Percentiles rank a stretch among this genome's conserved stretches.
Conservation (phyloP, 2,329 filamentous ascomycete genomes). For the Arthrinium puccinioides region DNA sequence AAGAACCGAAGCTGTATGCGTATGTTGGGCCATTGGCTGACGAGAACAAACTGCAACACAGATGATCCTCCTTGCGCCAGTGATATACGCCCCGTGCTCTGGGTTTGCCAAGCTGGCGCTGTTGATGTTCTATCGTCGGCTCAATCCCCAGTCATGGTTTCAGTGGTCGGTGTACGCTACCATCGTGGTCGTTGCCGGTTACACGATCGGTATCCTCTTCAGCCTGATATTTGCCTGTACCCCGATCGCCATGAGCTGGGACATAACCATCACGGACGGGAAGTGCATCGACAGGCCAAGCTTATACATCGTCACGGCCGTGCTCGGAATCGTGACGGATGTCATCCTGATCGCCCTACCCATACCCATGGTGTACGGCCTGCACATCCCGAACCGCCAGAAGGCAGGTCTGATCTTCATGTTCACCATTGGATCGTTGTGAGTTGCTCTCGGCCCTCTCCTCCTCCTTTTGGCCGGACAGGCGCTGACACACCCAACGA, state of each 20-base stretch:
- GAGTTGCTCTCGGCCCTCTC: slow-evolving; percentile 1
- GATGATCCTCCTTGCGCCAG: slow-evolving; percentile 3
- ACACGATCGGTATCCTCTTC: not conserved
- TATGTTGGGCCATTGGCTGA: too few relatives aligned
- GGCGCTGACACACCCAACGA: too few relatives aligned
- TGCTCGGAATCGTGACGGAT: slow-evolving; percentile 32
- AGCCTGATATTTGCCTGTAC: slow-evolving; percentile 15
- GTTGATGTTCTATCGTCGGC: slow-evolving; percentile 14
- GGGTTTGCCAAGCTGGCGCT: slow-evolving; percentile 18
- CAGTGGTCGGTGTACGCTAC: slow-evolving; percentile 9
- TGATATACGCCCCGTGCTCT: slow-evolving; percentile 12
- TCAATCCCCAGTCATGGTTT: slow-evolving; percentile 14
- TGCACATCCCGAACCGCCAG: slow-evolving; percentile 30
- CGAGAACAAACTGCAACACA: too few relatives aligned
- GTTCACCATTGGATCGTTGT: slow-evolving; percentile 31
- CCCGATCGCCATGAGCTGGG: slow-evolving; percentile 14
- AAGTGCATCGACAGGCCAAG: slow-evolving; percentile 30
- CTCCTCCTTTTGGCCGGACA: too few relatives aligned
- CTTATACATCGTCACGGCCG: slow-evolving; percentile 33
- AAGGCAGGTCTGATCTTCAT: slow-evolving; percentile 28
- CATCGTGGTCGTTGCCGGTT: slow-evolving; percentile 9
- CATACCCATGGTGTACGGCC: slow-evolving; percentile 26
- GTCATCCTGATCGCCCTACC: slow-evolving; percentile 30
- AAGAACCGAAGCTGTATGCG: too few relatives aligned
- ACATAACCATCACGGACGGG: slow-evolving; percentile 9